A percentile compares a stretch with the other conserved stretches of the same genome.
These are phyloP conservation scores for Fusarium pseudocircinatum DNA, from an alignment of 2,329 filamentous ascomycete genomes.

Conservation along the genomic window DNA sequence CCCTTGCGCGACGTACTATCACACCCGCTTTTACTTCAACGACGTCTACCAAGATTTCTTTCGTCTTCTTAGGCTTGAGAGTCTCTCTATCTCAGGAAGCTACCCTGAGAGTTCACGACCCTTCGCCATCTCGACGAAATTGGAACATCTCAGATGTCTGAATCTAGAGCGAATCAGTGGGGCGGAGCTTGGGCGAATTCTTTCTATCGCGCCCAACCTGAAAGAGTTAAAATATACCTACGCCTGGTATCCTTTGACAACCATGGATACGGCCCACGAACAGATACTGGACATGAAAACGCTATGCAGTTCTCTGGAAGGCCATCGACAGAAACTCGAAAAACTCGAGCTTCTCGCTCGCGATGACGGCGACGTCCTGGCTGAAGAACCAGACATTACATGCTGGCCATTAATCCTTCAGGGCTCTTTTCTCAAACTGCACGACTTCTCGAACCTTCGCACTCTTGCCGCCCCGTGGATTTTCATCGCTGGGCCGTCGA, in stretches of 20 bases:
- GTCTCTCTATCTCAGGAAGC: neutral
- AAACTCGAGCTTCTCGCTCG: neutral
- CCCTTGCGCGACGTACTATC: neutral
- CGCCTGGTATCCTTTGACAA: neutral
- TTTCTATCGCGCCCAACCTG: neutral
- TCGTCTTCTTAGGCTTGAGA: neutral
- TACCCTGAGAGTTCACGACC: fast-evolving
- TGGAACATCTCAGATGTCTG: neutral
- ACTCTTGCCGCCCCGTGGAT: neutral
- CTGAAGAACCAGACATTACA: too few relatives aligned
- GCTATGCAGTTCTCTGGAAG: neutral
- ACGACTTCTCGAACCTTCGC: neutral
- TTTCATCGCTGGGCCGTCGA: neutral
- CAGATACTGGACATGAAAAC: neutral
- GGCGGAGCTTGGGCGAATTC: neutral
- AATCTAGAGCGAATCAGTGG: neutral
- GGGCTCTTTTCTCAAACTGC: neutral
- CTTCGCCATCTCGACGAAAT: neutral
- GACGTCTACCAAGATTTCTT: neutral
- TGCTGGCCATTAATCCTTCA: too few relatives aligned
- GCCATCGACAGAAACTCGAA: neutral
- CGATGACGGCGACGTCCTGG: neutral
- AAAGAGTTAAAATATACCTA: neutral
- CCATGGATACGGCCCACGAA: fast-evolving
- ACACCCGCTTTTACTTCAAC: neutral